These are phyloP conservation scores for Boletellus emodensis DNA, from an alignment of 768 basidiomycete genomes.

Conservation along the genomic window DNA sequence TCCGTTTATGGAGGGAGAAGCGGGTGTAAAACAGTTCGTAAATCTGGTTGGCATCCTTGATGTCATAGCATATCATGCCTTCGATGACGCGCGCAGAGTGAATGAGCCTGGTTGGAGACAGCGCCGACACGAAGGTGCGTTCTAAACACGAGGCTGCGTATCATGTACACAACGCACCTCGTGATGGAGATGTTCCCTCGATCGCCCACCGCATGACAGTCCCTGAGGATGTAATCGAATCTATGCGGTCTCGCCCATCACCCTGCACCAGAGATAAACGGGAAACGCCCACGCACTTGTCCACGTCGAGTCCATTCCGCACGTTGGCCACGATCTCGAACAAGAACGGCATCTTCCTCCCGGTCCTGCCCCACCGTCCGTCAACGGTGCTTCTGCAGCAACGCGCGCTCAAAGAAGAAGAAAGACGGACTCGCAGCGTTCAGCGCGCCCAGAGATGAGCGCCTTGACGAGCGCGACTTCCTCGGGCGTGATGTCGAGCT, in stretches of 20 bases:
- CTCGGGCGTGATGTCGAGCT: constrained; percentile 42
- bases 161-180: constrained; percentile 32
- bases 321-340: constrained; percentile 86
- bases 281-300: constrained; percentile 49
- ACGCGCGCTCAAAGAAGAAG: no score
- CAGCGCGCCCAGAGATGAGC: constrained; percentile 63
- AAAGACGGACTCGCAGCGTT: constrained; percentile 47
- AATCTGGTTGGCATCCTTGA: constrained; percentile 75
- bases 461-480: constrained; percentile 69
- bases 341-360: constrained; percentile 61
- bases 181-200: constrained; percentile 46
- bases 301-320: constrained; percentile 80
- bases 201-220: constrained; percentile 69
- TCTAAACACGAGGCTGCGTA: no score
- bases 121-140: background rate
- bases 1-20: constrained; percentile 75
- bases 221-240: constrained; percentile 79
- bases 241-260: constrained; percentile 32
- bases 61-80: constrained; percentile 73
- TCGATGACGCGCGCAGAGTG: constrained; percentile 72
- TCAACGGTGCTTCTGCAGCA: background rate
- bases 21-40: constrained; percentile 71
- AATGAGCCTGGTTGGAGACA: constrained; percentile 49
- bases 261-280: background rate
- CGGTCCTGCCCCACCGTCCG: constrained; percentile 14